phyloP scores from a whole-genome alignment of 495 filamentous ascomycete species.

The Hyaloscypha hepaticicola region DNA sequence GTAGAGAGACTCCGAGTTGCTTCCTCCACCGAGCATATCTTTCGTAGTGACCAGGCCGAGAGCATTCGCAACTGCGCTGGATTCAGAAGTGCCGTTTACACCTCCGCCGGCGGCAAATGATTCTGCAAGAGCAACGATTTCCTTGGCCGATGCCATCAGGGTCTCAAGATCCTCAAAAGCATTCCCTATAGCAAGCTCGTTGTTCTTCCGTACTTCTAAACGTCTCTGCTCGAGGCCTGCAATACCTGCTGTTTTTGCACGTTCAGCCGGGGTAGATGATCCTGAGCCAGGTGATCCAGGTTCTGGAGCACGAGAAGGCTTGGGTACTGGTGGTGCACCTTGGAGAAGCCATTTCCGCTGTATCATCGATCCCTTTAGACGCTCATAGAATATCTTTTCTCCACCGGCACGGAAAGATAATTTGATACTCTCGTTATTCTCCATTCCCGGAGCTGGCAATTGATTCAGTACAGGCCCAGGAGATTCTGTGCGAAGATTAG shows the following conservation, averaged over 20 bases:
- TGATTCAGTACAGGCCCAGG: constrained; percentile 67
- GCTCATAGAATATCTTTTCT: constrained; percentile 85
- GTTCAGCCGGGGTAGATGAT: constrained; percentile 36
- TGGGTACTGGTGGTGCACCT: constrained; percentile 86
- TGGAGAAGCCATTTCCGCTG: constrained; percentile 97
- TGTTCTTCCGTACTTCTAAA: constrained; percentile 80
- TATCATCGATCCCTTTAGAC: constrained; percentile 80
- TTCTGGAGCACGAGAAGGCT: constrained; percentile 43
- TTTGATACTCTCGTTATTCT: constrained; percentile 76
- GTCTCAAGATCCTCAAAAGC: constrained; percentile 97
- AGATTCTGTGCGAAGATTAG: constrained; percentile 60
- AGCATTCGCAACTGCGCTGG: constrained; percentile 81
- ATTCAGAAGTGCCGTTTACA: constrained; percentile 66
- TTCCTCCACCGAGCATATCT: constrained; percentile 62
- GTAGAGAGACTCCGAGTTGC: constrained; percentile 53
- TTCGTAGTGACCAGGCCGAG: constrained; percentile 89
- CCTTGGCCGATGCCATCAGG: constrained; percentile 94
- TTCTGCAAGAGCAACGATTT: constrained; percentile 91
- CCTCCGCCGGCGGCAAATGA: constrained; percentile 65
- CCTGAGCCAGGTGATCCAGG: constrained; percentile 19
- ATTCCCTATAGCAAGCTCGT: constrained; percentile 86
- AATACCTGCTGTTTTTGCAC: constrained; percentile 76
- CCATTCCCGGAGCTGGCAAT: constrained; percentile 41
- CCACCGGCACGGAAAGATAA: constrained; percentile 89
- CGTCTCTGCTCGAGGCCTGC: constrained; percentile 86